phyloP scores from a whole-genome alignment of 1,284 basidiomycete genomes.

The Violaceomyces palustris region DNA sequence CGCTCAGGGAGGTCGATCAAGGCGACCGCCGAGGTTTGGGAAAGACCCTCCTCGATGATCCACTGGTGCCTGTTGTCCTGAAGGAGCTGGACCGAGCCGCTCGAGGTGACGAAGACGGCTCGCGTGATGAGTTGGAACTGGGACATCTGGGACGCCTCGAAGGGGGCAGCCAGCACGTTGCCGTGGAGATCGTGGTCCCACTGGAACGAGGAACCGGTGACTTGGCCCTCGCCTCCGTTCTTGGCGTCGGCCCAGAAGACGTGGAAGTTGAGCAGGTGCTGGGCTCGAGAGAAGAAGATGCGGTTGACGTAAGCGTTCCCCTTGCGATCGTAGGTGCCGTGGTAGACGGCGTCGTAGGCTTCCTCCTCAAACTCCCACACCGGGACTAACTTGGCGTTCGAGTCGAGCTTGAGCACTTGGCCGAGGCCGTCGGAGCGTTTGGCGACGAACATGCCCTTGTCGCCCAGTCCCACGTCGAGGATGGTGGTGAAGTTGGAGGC shows the following conservation, averaged over 20 bases:
- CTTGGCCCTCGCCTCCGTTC: constrained; percentile 59
- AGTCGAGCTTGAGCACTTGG: constrained; percentile 36
- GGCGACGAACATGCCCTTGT: constrained; percentile 39
- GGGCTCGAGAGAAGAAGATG: constrained; percentile 59
- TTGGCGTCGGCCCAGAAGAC: constrained; percentile 61
- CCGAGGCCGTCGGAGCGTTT: constrained; percentile 28
- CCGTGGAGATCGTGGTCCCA: constrained; percentile 72
- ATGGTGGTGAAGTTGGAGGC: constrained; percentile 19
- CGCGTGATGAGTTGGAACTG: constrained; percentile 57
- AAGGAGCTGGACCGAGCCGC: constrained; percentile 75
- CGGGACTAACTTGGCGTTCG: constrained; percentile 23
- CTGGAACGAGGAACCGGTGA: constrained; percentile 65
- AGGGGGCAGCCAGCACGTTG: constrained; percentile 57
- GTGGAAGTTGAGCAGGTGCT: constrained; percentile 57
- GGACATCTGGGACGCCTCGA: constrained; percentile 59
- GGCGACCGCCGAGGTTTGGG: constrained; percentile 59
- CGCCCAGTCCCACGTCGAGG: constrained; percentile 36
- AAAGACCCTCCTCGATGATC: constrained; percentile 76
- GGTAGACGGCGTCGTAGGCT: constrained; percentile 48
- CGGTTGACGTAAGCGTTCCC: constrained; percentile 65
- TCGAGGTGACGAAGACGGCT: constrained; percentile 66
- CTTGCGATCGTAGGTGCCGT: constrained; percentile 61
- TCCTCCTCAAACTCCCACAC: constrained; percentile 49
- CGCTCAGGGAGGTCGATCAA: constrained; percentile 75
- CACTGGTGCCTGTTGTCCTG: constrained; percentile 64